These are phyloP conservation scores for Brasenia schreberi DNA, from an alignment of 164 flowering plant genomes.

Conservation along the genomic window DNA sequence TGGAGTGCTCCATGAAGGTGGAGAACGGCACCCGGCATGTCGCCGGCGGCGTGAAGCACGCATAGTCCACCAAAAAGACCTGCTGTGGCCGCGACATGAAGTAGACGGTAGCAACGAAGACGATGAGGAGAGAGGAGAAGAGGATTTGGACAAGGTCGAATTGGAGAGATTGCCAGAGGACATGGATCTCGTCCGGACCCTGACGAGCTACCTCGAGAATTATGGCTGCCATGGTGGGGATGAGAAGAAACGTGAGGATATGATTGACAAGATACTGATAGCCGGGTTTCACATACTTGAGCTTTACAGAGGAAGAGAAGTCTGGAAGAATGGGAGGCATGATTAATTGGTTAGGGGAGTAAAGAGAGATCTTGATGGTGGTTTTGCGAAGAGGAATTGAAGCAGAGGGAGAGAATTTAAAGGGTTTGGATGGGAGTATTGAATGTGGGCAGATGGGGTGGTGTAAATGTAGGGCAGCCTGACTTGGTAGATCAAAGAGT, in stretches of 20 bases:
- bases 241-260: background rate
- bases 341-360: background rate
- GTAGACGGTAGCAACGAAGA: constrained; percentile 40
- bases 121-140: constrained; percentile 29
- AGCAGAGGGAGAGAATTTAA: background rate
- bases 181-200: background rate
- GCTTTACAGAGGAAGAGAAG: background rate
- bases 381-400: too few relatives aligned
- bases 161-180: background rate
- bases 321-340: background rate
- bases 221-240: background rate
- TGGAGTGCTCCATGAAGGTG: constrained; percentile 20
- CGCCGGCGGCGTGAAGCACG: constrained; percentile 41
- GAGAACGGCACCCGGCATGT: constrained; percentile 14
- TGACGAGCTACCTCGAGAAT: background rate
- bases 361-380: too few relatives aligned
- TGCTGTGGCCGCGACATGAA: constrained; percentile 48
- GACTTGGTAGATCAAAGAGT: background rate
- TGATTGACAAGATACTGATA: constrained; percentile 1
- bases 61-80: constrained; percentile 47
- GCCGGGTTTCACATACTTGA: background rate
- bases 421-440: background rate
- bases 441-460: background rate
- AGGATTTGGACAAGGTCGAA: constrained; percentile 25
- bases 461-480: background rate